Evolutionary conservation across 371 early-diverging fungal species (phyloP).

Genomic region (Mortierella sp.): DNA sequence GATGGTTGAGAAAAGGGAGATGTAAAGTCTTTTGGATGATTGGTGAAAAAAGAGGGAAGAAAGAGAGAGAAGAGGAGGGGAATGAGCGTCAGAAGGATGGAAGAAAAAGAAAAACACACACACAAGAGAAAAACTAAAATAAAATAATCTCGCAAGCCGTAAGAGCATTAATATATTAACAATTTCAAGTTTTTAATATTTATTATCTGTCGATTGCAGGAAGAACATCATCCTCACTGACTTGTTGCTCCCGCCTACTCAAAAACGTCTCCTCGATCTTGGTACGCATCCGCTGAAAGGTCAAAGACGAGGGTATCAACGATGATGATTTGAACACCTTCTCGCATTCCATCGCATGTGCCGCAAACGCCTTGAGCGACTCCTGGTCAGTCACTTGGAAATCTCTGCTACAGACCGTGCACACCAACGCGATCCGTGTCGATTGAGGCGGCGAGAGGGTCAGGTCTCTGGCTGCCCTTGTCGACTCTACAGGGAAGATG

Average conservation of each 20-base stretch:
- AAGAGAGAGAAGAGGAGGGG: too few relatives aligned
- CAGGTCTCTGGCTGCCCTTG: not conserved
- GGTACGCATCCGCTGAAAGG: not conserved
- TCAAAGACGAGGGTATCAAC: not conserved
- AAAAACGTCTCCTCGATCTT: not conserved
- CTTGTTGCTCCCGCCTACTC: not conserved
- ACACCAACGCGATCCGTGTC: not conserved
- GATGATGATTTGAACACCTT: not conserved
- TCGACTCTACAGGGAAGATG: not conserved
- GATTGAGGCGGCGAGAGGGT: not conserved
- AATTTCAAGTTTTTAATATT: too few relatives aligned
- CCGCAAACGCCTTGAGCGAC: not conserved
- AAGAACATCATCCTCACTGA: too few relatives aligned
- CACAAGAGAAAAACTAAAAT: too few relatives aligned
- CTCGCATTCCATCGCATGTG: not conserved
- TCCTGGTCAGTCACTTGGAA: not conserved
- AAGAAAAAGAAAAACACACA: too few relatives aligned
- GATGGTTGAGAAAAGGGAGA: too few relatives aligned
- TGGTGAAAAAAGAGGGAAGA: too few relatives aligned
- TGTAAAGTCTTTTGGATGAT: too few relatives aligned
- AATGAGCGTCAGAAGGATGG: too few relatives aligned
- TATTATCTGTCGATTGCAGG: too few relatives aligned
- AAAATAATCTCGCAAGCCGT: too few relatives aligned
- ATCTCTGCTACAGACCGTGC: not conserved
- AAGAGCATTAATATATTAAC: too few relatives aligned